A percentile compares a stretch with the other conserved stretches of the same genome.
Conservation (phyloP, 1,284 basidiomycete genomes). For the Trametes versicolor region DNA sequence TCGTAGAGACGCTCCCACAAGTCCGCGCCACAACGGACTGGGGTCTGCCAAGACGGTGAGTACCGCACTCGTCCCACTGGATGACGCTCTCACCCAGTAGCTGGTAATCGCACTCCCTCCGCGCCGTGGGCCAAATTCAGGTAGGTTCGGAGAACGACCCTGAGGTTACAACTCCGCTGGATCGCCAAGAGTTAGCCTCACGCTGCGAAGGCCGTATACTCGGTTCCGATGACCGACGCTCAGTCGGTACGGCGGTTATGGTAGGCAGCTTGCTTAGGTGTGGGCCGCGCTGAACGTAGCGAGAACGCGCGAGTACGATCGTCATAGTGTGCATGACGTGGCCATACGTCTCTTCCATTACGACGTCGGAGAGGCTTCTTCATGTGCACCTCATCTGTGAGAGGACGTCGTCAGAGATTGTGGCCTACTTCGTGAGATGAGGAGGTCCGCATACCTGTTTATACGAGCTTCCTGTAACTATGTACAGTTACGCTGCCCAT, state of each 20-base stretch:
- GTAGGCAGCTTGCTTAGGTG: not conserved
- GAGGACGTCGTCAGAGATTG: no score
- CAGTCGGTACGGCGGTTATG: not conserved
- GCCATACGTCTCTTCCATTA: no score
- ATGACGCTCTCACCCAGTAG: not conserved
- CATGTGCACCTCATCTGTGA: no score
- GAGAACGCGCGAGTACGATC: no score
- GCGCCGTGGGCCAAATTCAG: not conserved
- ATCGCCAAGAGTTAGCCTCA: not conserved
- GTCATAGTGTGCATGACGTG: no score
- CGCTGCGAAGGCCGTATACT: not conserved
- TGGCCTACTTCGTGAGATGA: no score
- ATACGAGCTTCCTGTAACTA: no score
- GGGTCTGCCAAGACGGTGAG: conserved; percentile 1
- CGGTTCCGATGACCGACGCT: not conserved
- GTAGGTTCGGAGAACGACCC: not conserved
- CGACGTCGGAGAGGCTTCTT: no score
- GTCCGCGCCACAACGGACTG: not conserved
- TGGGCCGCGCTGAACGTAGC: not conserved
- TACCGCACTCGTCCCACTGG: not conserved
- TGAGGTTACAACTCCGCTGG: not conserved
- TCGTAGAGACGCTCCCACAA: not conserved
- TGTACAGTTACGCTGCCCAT: no score
- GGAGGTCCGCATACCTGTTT: no score
- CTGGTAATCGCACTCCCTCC: not conserved